phyloP scores from a whole-genome alignment of 495 filamentous ascomycete genomes.

The Mytilinidion resinicola region DNA sequence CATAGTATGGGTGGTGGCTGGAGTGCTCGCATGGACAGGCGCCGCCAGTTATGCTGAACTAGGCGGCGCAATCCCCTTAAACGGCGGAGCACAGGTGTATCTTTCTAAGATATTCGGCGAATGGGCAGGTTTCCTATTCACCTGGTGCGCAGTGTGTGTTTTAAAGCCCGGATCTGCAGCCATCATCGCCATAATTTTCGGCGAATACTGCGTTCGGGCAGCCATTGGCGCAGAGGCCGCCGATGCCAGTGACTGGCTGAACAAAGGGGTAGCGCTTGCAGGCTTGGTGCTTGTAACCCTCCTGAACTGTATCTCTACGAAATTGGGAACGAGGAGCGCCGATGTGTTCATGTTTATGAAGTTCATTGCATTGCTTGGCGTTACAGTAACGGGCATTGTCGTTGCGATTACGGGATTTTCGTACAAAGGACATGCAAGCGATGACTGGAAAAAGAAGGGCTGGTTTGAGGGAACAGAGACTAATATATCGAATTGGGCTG shows the following conservation, averaged over 20 bases:
- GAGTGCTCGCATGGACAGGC: slow-evolving; percentile 90
- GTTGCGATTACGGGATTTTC: slow-evolving; percentile 83
- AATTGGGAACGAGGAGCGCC: slow-evolving; percentile 73
- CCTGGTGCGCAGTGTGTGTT: slow-evolving; percentile 91
- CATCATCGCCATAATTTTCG: slow-evolving; percentile 96
- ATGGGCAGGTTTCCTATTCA: slow-evolving; percentile 83
- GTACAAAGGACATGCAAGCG: slow-evolving; percentile 63
- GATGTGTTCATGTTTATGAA: slow-evolving; percentile 96
- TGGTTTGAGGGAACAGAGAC: slow-evolving; percentile 87
- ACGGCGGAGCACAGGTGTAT: slow-evolving; percentile 90
- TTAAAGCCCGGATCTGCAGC: slow-evolving; percentile 88
- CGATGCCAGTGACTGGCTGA: slow-evolving; percentile 74
- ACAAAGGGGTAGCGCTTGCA: slow-evolving; percentile 76
- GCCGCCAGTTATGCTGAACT: slow-evolving; percentile 94
- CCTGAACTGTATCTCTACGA: slow-evolving; percentile 85
- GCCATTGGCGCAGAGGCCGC: slow-evolving; percentile 74
- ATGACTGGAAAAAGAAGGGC: slow-evolving; percentile 76
- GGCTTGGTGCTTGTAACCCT: slow-evolving; percentile 71
- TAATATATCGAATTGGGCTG: slow-evolving; percentile 76
- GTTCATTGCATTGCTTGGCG: slow-evolving; percentile 79
- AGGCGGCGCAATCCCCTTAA: slow-evolving; percentile 90
- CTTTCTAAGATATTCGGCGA: slow-evolving; percentile 95
- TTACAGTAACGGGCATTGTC: slow-evolving; percentile 82
- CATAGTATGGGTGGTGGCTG: slow-evolving; percentile 85
- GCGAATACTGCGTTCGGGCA: slow-evolving; percentile 88